phyloP scores from a whole-genome alignment of 23 red algal genomes.

The Cyanidioschyzon merolae region DNA sequence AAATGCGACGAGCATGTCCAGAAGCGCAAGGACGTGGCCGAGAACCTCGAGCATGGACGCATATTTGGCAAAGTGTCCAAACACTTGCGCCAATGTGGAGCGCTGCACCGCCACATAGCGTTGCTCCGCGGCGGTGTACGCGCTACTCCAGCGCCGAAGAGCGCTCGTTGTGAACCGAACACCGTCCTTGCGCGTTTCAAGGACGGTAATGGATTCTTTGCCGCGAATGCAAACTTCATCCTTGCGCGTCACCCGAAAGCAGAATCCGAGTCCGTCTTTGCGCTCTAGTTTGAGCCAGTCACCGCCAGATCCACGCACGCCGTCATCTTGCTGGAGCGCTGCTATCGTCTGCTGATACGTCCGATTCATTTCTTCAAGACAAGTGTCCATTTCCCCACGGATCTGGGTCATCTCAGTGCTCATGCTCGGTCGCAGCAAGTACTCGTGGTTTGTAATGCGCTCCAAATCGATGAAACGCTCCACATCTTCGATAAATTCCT shows the following conservation, averaged over 20 bases:
- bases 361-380: constrained; percentile 36
- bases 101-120: constrained; percentile 47
- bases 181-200: constrained; percentile 92
- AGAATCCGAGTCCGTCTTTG: constrained; percentile 72
- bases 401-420: constrained; percentile 39
- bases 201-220: constrained; percentile 46
- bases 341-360: constrained; percentile 31
- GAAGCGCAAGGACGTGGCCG: constrained; percentile 34
- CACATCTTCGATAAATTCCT: constrained; percentile 68
- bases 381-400: constrained; percentile 42
- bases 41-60: constrained; percentile 44
- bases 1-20: constrained; percentile 81
- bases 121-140: constrained; percentile 35
- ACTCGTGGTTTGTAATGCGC: constrained; percentile 67
- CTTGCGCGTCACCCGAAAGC: constrained; percentile 65
- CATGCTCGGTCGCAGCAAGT: constrained; percentile 55
- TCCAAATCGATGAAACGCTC: constrained; percentile 91
- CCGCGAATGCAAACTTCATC: constrained; percentile 84
- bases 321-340: constrained; percentile 11
- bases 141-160: constrained; percentile 31
- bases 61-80: constrained; percentile 68
- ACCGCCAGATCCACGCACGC: constrained; percentile 17
- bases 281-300: constrained; percentile 79
- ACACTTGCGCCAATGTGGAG: constrained; percentile 48
- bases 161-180: constrained; percentile 61